A percentile compares a stretch with the other conserved stretches of the same genome.
phyloP scores from a whole-genome alignment of 2,329 filamentous ascomycete genomes.

The Bipolaris sorokiniana region DNA sequence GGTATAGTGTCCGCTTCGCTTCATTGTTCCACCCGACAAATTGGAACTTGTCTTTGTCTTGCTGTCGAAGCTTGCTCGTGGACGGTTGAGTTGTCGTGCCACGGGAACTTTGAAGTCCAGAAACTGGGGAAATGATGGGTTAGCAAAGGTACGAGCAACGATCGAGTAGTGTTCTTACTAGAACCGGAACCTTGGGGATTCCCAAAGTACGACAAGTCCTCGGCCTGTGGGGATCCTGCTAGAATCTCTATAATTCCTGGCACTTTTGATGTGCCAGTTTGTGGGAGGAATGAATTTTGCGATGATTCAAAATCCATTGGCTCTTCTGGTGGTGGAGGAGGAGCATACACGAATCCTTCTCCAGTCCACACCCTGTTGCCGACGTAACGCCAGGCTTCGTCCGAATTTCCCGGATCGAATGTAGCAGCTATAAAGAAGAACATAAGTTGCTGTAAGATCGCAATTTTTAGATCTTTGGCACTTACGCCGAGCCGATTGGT shows the following conservation, averaged over 20 bases:
- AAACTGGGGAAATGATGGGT: not conserved
- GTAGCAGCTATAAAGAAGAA: not conserved
- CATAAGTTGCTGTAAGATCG: not conserved
- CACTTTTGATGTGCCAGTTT: not conserved
- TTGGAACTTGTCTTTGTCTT: not conserved
- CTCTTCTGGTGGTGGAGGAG: not conserved
- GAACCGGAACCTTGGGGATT: not conserved
- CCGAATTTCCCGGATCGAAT: not conserved
- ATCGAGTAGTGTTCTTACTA: not conserved
- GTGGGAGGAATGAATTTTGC: not conserved
- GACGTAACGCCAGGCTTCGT: constrained; percentile 1
- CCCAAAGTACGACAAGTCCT: not conserved
- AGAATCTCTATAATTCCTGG: not conserved
- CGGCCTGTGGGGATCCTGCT: not conserved
- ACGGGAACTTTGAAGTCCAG: not conserved
- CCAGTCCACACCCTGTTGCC: constrained; percentile 4
- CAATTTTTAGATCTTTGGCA: not conserved
- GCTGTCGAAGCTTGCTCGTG: not conserved
- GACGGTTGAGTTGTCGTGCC: not conserved
- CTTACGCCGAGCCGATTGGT: constrained; percentile 3
- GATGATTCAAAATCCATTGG: not conserved
- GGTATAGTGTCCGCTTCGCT: constrained; percentile 5
- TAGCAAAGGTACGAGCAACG: not conserved
- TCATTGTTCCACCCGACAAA: constrained; percentile 10
- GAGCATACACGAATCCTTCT: not conserved